These are phyloP conservation scores for Arabis alpina DNA, from an alignment of 345 rosid genomes.

Conservation along the genomic window DNA sequence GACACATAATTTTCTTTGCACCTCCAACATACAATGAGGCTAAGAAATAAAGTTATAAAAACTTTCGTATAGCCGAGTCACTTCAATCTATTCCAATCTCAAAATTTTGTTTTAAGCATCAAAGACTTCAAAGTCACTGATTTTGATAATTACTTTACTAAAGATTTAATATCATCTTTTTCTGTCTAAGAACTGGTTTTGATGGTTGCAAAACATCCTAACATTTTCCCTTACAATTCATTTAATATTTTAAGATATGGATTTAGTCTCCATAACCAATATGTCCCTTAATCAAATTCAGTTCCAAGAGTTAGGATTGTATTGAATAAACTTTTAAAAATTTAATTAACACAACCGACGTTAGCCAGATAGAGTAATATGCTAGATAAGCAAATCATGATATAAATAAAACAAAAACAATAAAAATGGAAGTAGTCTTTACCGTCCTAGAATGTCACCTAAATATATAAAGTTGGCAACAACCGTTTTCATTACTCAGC, in stretches of 20 bases:
- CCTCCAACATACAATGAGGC: constrained; percentile 47
- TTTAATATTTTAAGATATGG: neutral
- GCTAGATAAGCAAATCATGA: constrained; percentile 13
- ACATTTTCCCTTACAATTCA: constrained; percentile 1
- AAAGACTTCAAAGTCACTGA: constrained; percentile 5
- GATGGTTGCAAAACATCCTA: neutral
- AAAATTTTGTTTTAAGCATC: constrained; percentile 20
- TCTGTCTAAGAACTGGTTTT: neutral
- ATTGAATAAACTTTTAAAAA: neutral
- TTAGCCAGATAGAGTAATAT: constrained; percentile 10
- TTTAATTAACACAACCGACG: constrained; percentile 2
- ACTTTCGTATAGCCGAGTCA: constrained; percentile 29
- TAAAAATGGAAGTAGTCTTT: constrained; percentile 9
- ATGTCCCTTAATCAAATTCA: neutral
- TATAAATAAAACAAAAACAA: neutral
- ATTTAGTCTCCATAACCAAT: neutral
- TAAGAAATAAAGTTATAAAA: constrained; percentile 16
- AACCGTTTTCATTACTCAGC: constrained; percentile 25
- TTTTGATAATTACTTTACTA: constrained; percentile 19
- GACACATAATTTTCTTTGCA: constrained; percentile 33
- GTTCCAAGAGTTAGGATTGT: constrained; percentile 7
- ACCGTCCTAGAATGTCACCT: constrained; percentile 29
- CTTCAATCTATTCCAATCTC: constrained; percentile 33
- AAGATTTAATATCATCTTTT: neutral
- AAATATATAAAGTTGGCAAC: constrained; percentile 39